phyloP scores from a whole-genome alignment of 2,329 filamentous ascomycete species.

The Chaetomium sp. region DNA sequence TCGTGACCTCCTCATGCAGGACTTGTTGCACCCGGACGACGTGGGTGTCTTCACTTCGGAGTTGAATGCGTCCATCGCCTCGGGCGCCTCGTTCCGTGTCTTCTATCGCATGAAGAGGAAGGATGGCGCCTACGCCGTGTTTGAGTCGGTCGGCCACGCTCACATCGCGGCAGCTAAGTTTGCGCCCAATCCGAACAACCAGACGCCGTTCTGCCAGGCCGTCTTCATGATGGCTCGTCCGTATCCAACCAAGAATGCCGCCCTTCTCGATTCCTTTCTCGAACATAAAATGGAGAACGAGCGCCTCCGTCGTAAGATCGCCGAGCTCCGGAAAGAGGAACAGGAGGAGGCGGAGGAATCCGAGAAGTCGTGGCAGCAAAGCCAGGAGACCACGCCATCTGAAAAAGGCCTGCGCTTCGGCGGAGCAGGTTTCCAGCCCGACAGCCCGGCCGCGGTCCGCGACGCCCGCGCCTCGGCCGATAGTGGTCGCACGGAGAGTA shows the following conservation, averaged over 20 bases:
- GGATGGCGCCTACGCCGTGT: conserved; percentile 68
- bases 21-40: conserved; percentile 83
- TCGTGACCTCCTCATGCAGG: conserved; percentile 66
- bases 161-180: conserved; percentile 70
- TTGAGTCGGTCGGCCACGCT: conserved; percentile 88
- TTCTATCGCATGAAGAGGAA: conserved; percentile 78
- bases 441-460: conserved; percentile 46
- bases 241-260: conserved; percentile 82
- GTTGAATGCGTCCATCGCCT: conserved; percentile 82
- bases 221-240: conserved; percentile 91
- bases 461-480: conserved; percentile 58
- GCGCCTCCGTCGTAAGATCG: conserved; percentile 73
- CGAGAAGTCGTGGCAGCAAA: conserved; percentile 52
- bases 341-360: conserved; percentile 68
- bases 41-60: conserved; percentile 75
- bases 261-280: conserved; percentile 81
- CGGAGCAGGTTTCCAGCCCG: background rate
- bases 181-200: conserved; percentile 55
- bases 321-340: conserved; percentile 79
- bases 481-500: conserved; percentile 66
- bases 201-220: conserved; percentile 69
- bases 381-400: conserved; percentile 50
- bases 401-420: conserved; percentile 31
- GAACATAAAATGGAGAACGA: conserved; percentile 98
- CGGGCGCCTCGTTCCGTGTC: conserved; percentile 70